Evolutionary conservation across 2,329 filamentous ascomycete species (phyloP).

Genomic region (Penicillium hesseltinei): DNA sequence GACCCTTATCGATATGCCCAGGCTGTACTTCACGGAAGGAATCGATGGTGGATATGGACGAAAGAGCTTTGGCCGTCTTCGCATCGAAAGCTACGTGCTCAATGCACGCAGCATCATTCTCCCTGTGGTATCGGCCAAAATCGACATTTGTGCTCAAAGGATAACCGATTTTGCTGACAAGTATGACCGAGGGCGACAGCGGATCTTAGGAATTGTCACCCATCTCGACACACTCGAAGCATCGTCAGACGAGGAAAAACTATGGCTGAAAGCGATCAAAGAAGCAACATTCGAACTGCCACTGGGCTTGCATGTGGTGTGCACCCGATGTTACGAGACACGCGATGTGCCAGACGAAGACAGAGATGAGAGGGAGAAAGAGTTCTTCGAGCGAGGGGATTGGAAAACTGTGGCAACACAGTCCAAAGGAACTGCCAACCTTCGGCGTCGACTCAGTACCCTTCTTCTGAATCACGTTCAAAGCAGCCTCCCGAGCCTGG

Average conservation of each 20-base stretch:
- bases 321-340: background rate
- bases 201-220: conserved; percentile 49
- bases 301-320: conserved; percentile 45
- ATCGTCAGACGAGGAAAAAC: conserved; percentile 37
- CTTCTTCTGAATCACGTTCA: background rate
- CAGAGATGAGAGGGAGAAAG: background rate
- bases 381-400: conserved; percentile 29
- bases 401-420: conserved; percentile 5
- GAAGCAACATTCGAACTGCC: conserved; percentile 45
- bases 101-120: conserved; percentile 60
- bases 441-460: background rate
- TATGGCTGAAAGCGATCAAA: conserved; percentile 37
- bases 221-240: conserved; percentile 44
- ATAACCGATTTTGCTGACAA: conserved; percentile 51
- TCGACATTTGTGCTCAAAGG: conserved; percentile 57
- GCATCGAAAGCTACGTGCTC: conserved; percentile 57
- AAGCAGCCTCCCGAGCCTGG: background rate
- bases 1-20: conserved; percentile 62
- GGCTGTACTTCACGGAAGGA: conserved; percentile 55
- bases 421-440: background rate
- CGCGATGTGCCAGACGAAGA: background rate
- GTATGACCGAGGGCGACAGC: conserved; percentile 31
- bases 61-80: conserved; percentile 52
- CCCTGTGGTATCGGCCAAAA: conserved; percentile 52
- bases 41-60: conserved; percentile 47